A percentile compares a stretch with the other conserved stretches of the same genome.
These are phyloP conservation scores for Skeletonema menzelii DNA, from an alignment of 108 stramenopile genomes.

Conservation along the genomic window DNA sequence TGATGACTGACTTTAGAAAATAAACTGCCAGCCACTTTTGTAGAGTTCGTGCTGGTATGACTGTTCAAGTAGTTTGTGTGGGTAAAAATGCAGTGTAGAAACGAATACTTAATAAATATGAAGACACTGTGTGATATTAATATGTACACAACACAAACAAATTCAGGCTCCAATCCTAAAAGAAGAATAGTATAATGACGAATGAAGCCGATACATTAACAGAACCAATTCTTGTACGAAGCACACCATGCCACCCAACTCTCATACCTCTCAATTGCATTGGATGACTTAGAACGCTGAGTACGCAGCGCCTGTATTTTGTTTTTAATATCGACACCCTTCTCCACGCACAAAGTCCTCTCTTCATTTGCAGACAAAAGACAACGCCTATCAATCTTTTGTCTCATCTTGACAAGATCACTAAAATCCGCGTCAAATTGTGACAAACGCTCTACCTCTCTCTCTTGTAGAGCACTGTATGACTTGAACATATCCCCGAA, in stretches of 20 bases:
- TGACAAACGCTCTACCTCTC: conserved; percentile 22
- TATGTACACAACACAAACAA: not conserved
- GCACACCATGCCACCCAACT: conserved; percentile 41
- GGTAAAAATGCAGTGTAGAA: no score
- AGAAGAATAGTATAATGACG: not conserved
- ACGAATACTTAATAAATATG: not conserved
- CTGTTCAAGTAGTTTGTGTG: no score
- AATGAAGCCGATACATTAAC: conserved; percentile 3
- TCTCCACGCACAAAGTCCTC: conserved; percentile 28
- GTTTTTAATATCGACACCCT: conserved; percentile 32
- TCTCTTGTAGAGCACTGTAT: conserved; percentile 17
- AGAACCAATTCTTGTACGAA: conserved; percentile 47
- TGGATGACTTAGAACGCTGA: conserved; percentile 12
- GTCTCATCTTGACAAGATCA: conserved; percentile 26
- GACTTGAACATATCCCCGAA: conserved; percentile 16
- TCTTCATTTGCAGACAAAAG: conserved; percentile 17
- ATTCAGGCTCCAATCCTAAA: not conserved
- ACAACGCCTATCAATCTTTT: conserved; percentile 41
- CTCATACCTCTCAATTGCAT: conserved; percentile 29
- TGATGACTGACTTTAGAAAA: not conserved
- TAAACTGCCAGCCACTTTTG: no score
- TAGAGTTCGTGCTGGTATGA: no score
- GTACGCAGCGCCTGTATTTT: conserved; percentile 25
- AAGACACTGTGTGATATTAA: not conserved
- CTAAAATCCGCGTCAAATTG: conserved; percentile 37